Percentiles rank a stretch among this genome's conserved stretches.
Conservation (phyloP, 148 eudicot species). For the Talinum fruticosum region DNA sequence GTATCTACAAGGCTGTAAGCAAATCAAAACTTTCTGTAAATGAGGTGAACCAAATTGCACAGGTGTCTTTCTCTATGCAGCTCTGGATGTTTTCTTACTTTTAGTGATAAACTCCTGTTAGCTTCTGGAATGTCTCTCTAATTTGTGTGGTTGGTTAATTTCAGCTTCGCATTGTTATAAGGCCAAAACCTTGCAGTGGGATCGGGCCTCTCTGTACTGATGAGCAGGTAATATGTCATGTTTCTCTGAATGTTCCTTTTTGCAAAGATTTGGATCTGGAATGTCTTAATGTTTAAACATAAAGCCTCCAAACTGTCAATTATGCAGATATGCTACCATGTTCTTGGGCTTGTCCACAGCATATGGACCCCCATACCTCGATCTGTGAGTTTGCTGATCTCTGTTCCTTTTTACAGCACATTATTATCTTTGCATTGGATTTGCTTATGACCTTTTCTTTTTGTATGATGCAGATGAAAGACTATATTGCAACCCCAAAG, state of each 20-base stretch:
- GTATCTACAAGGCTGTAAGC: conserved; percentile 71
- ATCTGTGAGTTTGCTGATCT: conserved; percentile 56
- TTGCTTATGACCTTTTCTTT: conserved; percentile 11
- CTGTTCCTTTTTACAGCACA: background rate
- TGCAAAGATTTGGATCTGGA: conserved; percentile 67
- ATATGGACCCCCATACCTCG: conserved; percentile 95
- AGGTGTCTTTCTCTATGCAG: conserved; percentile 49
- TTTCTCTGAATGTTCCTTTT: conserved; percentile 5
- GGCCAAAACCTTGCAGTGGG: conserved; percentile 78
- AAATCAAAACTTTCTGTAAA: conserved; percentile 73
- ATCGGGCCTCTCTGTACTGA: conserved; percentile 86
- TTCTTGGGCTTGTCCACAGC: conserved; percentile 91
- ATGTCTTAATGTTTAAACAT: background rate
- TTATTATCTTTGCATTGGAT: conserved; percentile 20
- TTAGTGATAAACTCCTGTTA: background rate
- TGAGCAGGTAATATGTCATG: conserved; percentile 62
- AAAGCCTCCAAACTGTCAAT: conserved; percentile 26
- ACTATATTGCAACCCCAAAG: conserved; percentile 93
- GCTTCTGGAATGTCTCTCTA: background rate
- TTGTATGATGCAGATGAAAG: conserved; percentile 69
- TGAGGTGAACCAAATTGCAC: conserved; percentile 90
- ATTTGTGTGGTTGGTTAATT: conserved; percentile 13
- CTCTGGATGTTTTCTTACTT: background rate
- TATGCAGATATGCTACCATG: conserved; percentile 89
- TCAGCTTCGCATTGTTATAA: conserved; percentile 80